Base-by-base conservation (phyloP, 805 yeast genomes). In the Saturnispora gosingensis region DNA sequence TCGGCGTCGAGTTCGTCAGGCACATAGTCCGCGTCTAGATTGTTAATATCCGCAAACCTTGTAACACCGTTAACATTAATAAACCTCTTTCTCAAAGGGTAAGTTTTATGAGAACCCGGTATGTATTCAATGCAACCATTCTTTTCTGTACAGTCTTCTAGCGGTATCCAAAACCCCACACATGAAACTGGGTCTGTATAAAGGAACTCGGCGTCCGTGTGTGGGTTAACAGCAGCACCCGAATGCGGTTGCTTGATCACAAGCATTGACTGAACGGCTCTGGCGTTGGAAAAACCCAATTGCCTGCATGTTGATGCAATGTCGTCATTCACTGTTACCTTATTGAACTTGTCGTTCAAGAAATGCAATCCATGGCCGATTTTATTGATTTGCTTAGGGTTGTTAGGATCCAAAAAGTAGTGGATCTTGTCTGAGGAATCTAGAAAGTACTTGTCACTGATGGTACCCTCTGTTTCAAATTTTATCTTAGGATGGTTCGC, bases 141-240 rank as follows among this genome's bases (percentile, higher is more conserved):
- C 5, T 66, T 68, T 2, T 62, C 52, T 1, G 83, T 80, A 62
- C 93, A 85, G 58, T 83, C 85, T 58, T 86, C 88, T 55, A 85
- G 66, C 0, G 93, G 90, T 61, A 81, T 78, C 95, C 95, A 85
- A 62, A 83, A 86, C 2, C 95, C 95, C 39, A 85, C 64, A 1
- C 89, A 88, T 2, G 79, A 68, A 48, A 76, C 81, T 3, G 95
- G 95, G 16, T 78, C 70, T 0, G 93, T 85, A 64, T 72, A 85
- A 25, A 86, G 69, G 58, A 86, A 86, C 2, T 80, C 80, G 2
- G 81, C 88, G 62, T 86, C 95, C 50, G 82, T 85, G 59, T 86
- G 95, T 1, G 85, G 70, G 3, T 91, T 91, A 1, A 86, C 95
- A 38, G 79, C 82, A 3, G 82, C 83, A 4, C 85, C 85, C 42